Conservation (phyloP, 176 grass and related monocot genomes). For the Juncus inflexus region DNA sequence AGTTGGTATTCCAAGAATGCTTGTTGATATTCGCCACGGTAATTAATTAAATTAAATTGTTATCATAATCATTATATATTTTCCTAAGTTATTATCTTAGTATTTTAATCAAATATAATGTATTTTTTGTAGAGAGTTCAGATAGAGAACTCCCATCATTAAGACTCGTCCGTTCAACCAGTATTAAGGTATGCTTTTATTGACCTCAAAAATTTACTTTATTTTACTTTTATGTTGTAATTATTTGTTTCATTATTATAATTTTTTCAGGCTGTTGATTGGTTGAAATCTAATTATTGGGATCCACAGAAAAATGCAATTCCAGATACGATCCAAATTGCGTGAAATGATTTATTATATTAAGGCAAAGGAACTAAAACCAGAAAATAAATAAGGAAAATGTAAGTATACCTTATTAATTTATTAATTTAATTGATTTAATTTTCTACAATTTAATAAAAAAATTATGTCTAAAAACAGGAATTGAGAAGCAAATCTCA, state of each 20-base stretch:
- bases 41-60: constrained; percentile 23
- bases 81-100: neutral
- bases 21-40: constrained; percentile 97
- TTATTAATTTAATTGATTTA: neutral
- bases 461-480: constrained; percentile 38
- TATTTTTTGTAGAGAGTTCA: constrained; percentile 64
- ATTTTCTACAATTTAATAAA: neutral
- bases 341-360: constrained; percentile 42
- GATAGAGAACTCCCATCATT: constrained; percentile 76
- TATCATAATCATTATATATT: neutral
- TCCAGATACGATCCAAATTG: constrained; percentile 67
- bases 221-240: constrained; percentile 11
- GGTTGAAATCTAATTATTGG: constrained; percentile 84
- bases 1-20: constrained; percentile 75
- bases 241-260: neutral
- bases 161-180: constrained; percentile 52
- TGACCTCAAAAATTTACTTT: neutral
- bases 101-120: constrained; percentile 3
- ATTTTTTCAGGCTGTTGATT: constrained; percentile 84
- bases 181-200: constrained; percentile 49
- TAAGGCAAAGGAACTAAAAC: constrained; percentile 38
- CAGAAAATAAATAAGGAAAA: constrained; percentile 52
- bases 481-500: constrained; percentile 46
- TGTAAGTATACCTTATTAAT: constrained; percentile 35
- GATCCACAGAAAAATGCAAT: constrained; percentile 62